Conservation (phyloP, 1,139 yeast genomes). For the Saccharomycopsis crataegensis region DNA sequence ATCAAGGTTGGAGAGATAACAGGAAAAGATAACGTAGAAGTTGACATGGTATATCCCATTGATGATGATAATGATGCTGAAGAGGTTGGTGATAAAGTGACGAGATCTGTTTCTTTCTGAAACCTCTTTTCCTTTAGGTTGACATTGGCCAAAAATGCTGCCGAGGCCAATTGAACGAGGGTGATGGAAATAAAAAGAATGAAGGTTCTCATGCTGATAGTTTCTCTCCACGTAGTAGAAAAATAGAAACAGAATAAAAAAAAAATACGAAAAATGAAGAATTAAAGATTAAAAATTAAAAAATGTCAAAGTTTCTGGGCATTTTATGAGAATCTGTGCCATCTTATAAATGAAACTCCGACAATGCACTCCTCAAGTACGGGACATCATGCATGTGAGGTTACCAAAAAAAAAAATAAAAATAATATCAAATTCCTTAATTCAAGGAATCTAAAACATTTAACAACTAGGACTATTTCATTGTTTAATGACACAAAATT, state of each 20-base stretch:
- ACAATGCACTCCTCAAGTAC: not conserved
- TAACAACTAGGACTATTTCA: no score
- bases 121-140: not conserved
- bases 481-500: not conserved
- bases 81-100: not conserved
- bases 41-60: not conserved
- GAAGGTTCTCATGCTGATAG: not conserved
- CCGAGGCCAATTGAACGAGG: not conserved
- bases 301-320: not conserved
- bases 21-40: constrained; percentile 7
- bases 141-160: not conserved
- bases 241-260: not conserved
- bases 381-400: not conserved
- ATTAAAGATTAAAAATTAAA: not conserved
- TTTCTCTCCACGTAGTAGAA: not conserved
- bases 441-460: no score
- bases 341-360: not conserved
- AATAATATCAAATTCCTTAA: not conserved
- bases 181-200: not conserved
- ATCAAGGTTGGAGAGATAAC: constrained; percentile 12
- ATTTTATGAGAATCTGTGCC: not conserved
- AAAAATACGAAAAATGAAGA: not conserved
- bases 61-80: no score
- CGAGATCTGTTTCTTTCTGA: not conserved
- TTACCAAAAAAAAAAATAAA: not conserved